These are phyloP conservation scores for Rhizopogon roseolus DNA, from an alignment of 768 basidiomycete genomes.

Conservation along the genomic window DNA sequence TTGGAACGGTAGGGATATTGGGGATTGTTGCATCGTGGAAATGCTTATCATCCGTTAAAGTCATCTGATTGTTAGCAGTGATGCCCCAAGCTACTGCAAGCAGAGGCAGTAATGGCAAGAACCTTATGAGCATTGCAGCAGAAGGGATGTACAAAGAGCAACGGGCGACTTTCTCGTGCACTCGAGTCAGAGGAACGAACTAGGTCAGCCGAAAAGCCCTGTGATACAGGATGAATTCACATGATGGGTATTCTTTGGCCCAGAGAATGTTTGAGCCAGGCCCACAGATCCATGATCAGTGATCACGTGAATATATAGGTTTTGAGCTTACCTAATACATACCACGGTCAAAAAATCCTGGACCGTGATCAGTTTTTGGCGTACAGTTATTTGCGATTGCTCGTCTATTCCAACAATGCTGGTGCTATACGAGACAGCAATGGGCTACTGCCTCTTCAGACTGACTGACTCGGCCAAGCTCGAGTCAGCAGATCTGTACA, in stretches of 20 bases:
- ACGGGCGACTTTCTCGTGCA: too few species aligned
- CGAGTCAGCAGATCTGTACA: slow-evolving; percentile 79
- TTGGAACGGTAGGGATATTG: neutral
- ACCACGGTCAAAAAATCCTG: slow-evolving; percentile 30
- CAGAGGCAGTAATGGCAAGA: neutral
- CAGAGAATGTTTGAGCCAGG: too few species aligned
- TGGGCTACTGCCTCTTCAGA: slow-evolving; percentile 98
- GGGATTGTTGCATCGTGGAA: neutral
- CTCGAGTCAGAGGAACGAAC: too few species aligned
- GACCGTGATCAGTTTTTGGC: neutral
- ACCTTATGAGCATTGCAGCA: neutral
- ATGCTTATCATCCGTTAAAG: neutral
- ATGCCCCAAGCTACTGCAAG: neutral
- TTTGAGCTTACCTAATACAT: neutral
- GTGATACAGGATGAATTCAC: too few species aligned
- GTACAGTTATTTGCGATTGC: neutral
- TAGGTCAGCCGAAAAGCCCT: too few species aligned
- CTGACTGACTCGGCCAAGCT: slow-evolving; percentile 86
- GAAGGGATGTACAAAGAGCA: neutral
- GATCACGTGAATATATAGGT: too few species aligned
- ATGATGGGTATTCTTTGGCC: too few species aligned
- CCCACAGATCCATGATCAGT: too few species aligned
- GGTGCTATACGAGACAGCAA: slow-evolving; percentile 92
- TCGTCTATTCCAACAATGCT: slow-evolving; percentile 58
- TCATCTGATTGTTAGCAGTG: neutral